Conservation (phyloP, 108 stramenopile species). For the Fistulifera solaris region DNA sequence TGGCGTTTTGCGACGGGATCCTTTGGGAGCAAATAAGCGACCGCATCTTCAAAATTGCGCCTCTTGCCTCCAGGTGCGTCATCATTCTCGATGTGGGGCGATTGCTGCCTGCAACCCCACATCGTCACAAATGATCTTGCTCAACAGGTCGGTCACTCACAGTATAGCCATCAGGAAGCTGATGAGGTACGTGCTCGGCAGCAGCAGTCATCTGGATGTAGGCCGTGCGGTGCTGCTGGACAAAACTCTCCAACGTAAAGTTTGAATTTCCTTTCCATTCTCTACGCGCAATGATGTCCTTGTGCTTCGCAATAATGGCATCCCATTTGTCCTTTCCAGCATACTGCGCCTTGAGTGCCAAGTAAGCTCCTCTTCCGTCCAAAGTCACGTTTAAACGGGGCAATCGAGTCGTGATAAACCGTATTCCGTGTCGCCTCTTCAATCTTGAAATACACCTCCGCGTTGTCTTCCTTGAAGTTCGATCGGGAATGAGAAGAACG, state of each 20-base stretch:
- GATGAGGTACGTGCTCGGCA: not conserved
- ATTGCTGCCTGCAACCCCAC: conserved; percentile 17
- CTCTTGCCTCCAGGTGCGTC: not conserved
- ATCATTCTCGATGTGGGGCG: conserved; percentile 7
- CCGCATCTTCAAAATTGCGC: too few relatives aligned
- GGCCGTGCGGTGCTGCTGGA: not conserved
- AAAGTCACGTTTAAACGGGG: conserved; percentile 13
- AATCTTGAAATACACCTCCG: conserved; percentile 5
- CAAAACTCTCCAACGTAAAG: conserved; percentile 7
- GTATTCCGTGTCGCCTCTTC: conserved; percentile 17
- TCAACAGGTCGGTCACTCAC: too few relatives aligned
- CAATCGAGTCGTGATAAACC: conserved; percentile 11
- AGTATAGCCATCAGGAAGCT: too few relatives aligned
- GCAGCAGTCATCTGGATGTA: not conserved
- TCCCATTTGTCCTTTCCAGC: conserved; percentile 27
- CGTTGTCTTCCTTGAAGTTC: conserved; percentile 15
- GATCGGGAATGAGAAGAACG: conserved; percentile 11
- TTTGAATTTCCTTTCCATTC: too few relatives aligned
- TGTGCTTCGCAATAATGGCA: not conserved
- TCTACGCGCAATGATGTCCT: not conserved
- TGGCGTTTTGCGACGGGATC: too few relatives aligned
- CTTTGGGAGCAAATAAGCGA: too few relatives aligned
- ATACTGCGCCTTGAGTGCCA: conserved; percentile 15
- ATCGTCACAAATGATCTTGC: not conserved
- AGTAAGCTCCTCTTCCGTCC: conserved; percentile 17